Evolutionary conservation across 257 asterid species (phyloP).

Genomic region (Coffea eugenioides): DNA sequence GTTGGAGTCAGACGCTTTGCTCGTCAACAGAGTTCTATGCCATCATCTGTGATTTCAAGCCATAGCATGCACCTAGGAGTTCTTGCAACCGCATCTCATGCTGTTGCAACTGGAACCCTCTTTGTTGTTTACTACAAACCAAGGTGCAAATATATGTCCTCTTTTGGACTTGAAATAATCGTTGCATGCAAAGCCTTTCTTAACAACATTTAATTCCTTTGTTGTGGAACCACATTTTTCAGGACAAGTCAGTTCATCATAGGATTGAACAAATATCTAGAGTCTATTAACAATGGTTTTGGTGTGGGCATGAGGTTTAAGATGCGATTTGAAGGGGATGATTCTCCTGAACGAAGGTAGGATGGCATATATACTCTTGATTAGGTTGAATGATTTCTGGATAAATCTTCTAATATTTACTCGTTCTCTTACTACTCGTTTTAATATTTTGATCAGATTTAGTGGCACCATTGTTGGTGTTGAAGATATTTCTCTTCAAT

Average conservation of each 20-base stretch:
- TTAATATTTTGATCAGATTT: conserved; percentile 35
- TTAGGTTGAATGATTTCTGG: neutral
- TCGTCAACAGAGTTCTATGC: conserved; percentile 46
- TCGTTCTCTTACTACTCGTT: neutral
- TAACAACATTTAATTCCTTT: neutral
- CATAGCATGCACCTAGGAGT: conserved; percentile 63
- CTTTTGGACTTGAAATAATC: neutral
- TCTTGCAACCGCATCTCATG: conserved; percentile 61
- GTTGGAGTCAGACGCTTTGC: conserved; percentile 50
- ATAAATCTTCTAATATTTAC: neutral
- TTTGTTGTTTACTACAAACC: conserved; percentile 56
- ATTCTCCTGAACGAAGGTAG: conserved; percentile 51
- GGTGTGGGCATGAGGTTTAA: conserved; percentile 56
- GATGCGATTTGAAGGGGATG: conserved; percentile 58
- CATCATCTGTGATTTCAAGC: conserved; percentile 56
- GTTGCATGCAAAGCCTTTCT: neutral
- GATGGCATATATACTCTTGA: neutral
- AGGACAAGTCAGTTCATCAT: conserved; percentile 51
- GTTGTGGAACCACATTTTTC: neutral
- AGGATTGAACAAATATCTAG: conserved; percentile 43
- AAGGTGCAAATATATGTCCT: conserved; percentile 21
- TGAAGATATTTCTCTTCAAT: conserved; percentile 60
- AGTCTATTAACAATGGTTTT: conserved; percentile 37
- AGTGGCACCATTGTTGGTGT: conserved; percentile 79
- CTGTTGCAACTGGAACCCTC: conserved; percentile 38